Conservation (phyloP, 495 filamentous ascomycete species). For the Aspergillus funiculosus region DNA sequence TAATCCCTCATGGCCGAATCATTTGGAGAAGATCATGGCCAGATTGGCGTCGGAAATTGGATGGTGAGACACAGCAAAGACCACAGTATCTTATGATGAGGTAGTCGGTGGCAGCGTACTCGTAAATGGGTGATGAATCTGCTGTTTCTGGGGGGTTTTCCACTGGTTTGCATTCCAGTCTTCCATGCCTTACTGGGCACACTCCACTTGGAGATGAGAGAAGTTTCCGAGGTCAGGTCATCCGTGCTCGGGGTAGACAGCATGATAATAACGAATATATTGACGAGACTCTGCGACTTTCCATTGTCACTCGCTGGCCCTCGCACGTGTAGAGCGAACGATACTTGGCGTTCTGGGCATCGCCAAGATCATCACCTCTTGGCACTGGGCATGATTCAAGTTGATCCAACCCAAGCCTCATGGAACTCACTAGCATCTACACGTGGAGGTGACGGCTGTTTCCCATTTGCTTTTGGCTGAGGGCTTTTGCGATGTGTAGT, state of each 20-base stretch:
- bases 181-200: slow-evolving; percentile 7
- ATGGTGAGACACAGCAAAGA: neutral
- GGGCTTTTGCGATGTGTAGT: neutral
- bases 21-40: neutral
- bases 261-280: neutral
- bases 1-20: neutral
- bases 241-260: neutral
- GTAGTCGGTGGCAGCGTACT: neutral
- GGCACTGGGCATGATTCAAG: slow-evolving; percentile 3
- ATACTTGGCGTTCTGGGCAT: slow-evolving; percentile 1
- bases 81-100: neutral
- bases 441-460: slow-evolving; percentile 4
- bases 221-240: neutral
- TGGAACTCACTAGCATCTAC: slow-evolving; percentile 7
- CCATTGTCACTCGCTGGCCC: slow-evolving; percentile 2
- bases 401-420: slow-evolving; percentile 14
- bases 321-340: slow-evolving; percentile 14
- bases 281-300: neutral
- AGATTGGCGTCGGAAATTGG: neutral
- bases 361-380: slow-evolving; percentile 3
- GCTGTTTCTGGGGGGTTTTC: neutral
- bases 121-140: neutral
- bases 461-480: slow-evolving; percentile 4
- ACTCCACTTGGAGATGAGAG: neutral
- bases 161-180: slow-evolving; percentile 1